These are phyloP conservation scores for Ceriops tagal DNA, from an alignment of 345 rosid genomes.

Conservation along the genomic window DNA sequence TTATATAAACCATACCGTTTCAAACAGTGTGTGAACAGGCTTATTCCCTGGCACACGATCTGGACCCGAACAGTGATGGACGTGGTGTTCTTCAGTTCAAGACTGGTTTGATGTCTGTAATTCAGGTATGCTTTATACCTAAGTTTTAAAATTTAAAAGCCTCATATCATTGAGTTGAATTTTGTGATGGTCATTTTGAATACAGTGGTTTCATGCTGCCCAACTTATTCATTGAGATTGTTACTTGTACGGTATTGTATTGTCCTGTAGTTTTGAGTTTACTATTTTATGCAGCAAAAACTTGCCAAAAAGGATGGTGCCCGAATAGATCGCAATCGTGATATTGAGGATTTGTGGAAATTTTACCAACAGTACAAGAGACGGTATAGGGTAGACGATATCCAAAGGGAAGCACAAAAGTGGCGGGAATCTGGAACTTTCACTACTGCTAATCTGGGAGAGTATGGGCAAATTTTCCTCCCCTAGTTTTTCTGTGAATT, in stretches of 20 bases:
- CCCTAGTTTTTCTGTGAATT: background rate
- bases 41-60: slow-evolving; percentile 82
- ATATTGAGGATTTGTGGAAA: slow-evolving; percentile 77
- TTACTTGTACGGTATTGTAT: background rate
- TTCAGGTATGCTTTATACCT: slow-evolving; percentile 50
- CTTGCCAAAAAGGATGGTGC: slow-evolving; percentile 81
- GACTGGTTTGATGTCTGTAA: slow-evolving; percentile 93
- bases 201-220: background rate
- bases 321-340: slow-evolving; percentile 70
- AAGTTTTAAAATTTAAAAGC: background rate
- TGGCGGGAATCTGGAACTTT: slow-evolving; percentile 79
- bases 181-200: background rate
- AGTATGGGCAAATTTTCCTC: slow-evolving; percentile 47
- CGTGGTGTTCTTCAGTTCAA: slow-evolving; percentile 99
- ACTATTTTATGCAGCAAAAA: slow-evolving; percentile 73
- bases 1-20: slow-evolving; percentile 4
- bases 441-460: slow-evolving; percentile 61
- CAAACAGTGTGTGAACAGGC: slow-evolving; percentile 92
- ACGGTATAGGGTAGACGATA: slow-evolving; percentile 75
- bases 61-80: slow-evolving; percentile 93
- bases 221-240: background rate
- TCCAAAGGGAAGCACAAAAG: slow-evolving; percentile 74
- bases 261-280: slow-evolving; percentile 1
- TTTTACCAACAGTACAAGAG: slow-evolving; percentile 75
- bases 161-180: slow-evolving; percentile 1